Evolutionary conservation across 768 basidiomycete species (phyloP), one percentile per base, ranked within the genome.

Genomic region (Mycena rebaudengoi): DNA sequence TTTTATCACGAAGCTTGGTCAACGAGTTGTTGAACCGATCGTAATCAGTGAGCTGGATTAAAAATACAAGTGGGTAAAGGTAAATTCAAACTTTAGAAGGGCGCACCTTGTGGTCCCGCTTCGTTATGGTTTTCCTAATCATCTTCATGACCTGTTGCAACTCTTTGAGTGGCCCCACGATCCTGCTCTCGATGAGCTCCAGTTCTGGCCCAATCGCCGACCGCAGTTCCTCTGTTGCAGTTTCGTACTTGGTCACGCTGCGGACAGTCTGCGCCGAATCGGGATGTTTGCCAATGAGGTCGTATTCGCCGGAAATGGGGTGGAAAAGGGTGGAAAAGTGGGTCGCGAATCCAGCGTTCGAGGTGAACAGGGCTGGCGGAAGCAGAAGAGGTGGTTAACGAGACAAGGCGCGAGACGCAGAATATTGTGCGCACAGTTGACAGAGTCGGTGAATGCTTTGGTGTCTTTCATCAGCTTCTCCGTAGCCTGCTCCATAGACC

Each of bases 21-120:
- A 98, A 80, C 20, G 95, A 94, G 72, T 98, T 98, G 77, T 98
- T 99, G 84, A 88, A 93, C 50, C 98, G 91, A 80, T 99, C 98
- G 69, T 90, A 99, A 78, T 99, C 98, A 25, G 91, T 82, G 61
- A 98, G 83, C 92, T 94, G 55, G 28, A 52, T 50, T 56, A 45
- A n/a, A 58, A 33, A 60, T 60, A 45, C 55, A 18, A 28, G 39
- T 25, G 10, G 28, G 43, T 14, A 53, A 40, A 14, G 13, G n/a
- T 26, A 52, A 41, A 43, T 14, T 48, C 40, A 30, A 44, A 35
- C 61, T 49, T 33, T 3, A 21, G 26, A 37, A 30, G 10, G 55
- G 28, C 52, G 51, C 55, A 92, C 93, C 84, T 99, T 99, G 78
- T 99, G 98, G 30, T 99, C 95, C 35, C 98, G 86, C 81, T 99